These are phyloP conservation scores for Ophiosphaerella herpotricha DNA, from an alignment of 2,329 filamentous ascomycete genomes.

Conservation along the genomic window DNA sequence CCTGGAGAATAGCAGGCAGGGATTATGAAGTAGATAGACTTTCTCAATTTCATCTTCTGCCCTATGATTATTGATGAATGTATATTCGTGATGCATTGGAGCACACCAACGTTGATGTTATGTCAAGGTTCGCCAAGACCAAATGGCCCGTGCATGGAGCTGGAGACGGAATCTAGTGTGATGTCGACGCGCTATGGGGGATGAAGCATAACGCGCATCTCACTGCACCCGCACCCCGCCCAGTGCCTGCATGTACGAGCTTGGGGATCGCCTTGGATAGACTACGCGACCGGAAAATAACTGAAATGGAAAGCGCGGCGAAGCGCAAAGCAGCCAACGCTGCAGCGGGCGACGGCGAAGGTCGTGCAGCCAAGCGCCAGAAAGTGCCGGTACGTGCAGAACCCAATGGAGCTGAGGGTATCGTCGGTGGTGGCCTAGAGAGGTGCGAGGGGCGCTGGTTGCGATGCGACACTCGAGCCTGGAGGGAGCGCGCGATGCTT, in stretches of 20 bases:
- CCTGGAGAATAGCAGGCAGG: slow-evolving; percentile 31
- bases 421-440: slow-evolving; percentile 28
- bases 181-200: slow-evolving; percentile 25
- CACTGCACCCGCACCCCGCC: slow-evolving; percentile 39
- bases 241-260: slow-evolving; percentile 12
- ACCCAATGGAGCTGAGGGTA: slow-evolving; percentile 21
- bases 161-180: background rate
- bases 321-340: slow-evolving; percentile 62
- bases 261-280: slow-evolving; percentile 21
- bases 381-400: slow-evolving; percentile 61
- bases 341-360: slow-evolving; percentile 56
- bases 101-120: background rate
- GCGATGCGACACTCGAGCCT: slow-evolving; percentile 37
- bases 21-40: slow-evolving; percentile 10
- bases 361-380: slow-evolving; percentile 62
- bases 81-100: no score
- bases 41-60: slow-evolving; percentile 11
- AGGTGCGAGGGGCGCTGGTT: slow-evolving; percentile 20
- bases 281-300: slow-evolving; percentile 37
- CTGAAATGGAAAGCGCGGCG: slow-evolving; percentile 50
- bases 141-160: no score
- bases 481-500: slow-evolving; percentile 31
- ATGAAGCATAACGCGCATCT: slow-evolving; percentile 33
- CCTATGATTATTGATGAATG: no score
- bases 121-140: background rate